phyloP scores from a whole-genome alignment of 345 rosid species.

The Cochlearia excelsa region DNA sequence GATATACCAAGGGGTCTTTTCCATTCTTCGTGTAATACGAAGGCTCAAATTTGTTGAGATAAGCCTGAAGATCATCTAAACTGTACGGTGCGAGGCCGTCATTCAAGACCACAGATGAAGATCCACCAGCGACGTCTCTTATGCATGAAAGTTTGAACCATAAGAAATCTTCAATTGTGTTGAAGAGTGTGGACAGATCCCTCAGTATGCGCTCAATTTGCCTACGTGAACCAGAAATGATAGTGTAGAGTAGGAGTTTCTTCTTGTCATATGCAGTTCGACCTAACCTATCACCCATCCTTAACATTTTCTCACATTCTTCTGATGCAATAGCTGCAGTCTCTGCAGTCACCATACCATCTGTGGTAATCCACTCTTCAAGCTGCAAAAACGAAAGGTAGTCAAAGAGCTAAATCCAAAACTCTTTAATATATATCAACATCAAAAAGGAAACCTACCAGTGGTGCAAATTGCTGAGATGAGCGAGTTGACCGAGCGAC shows the following conservation, averaged over 20 bases:
- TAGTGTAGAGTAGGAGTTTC: constrained; percentile 82
- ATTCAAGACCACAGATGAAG: constrained; percentile 58
- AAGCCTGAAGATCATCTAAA: constrained; percentile 90
- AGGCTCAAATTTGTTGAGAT: constrained; percentile 91
- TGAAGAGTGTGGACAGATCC: constrained; percentile 78
- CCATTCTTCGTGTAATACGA: constrained; percentile 94
- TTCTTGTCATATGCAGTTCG: constrained; percentile 93
- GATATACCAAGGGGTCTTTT: constrained; percentile 94
- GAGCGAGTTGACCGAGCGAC: constrained; percentile 76
- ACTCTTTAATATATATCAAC: constrained; percentile 16
- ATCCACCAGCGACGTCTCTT: constrained; percentile 54
- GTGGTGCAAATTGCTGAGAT: constrained; percentile 83
- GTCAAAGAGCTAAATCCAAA: constrained; percentile 21
- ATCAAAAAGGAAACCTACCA: constrained; percentile 50
- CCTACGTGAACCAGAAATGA: constrained; percentile 88
- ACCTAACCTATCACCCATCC: constrained; percentile 92
- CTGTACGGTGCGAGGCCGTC: constrained; percentile 75
- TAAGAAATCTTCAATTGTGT: constrained; percentile 93
- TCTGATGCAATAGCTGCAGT: constrained; percentile 86
- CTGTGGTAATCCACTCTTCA: constrained; percentile 83
- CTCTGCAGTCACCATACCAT: constrained; percentile 74
- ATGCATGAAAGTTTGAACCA: constrained; percentile 87
- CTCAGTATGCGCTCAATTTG: constrained; percentile 82
- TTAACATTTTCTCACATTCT: constrained; percentile 93
- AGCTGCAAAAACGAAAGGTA: constrained; percentile 57